phyloP scores from a whole-genome alignment of 305 asterid species.

The Plantago coronopus region DNA sequence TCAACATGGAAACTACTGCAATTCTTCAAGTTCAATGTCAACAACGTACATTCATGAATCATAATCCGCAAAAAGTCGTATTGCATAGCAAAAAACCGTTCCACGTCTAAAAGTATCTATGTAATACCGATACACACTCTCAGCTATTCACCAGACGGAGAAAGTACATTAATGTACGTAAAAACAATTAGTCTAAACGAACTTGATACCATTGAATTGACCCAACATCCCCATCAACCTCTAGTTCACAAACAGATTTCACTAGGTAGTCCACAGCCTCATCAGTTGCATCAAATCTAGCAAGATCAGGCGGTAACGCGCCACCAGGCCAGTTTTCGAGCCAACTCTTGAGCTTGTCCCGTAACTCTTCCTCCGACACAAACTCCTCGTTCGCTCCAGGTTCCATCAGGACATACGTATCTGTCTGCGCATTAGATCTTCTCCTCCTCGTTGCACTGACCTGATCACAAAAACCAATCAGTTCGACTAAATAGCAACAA shows the following conservation, averaged over 20 bases:
- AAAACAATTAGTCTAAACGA: conserved; percentile 41
- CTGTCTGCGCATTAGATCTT: conserved; percentile 54
- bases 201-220: conserved; percentile 91
- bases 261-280: conserved; percentile 65
- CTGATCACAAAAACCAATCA: conserved; percentile 22
- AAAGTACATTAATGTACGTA: too few species aligned
- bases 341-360: conserved; percentile 50
- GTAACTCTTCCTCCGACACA: conserved; percentile 61
- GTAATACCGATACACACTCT: too few species aligned
- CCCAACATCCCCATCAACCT: conserved; percentile 79
- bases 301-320: conserved; percentile 63
- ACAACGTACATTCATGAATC: too few species aligned
- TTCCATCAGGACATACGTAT: conserved; percentile 70
- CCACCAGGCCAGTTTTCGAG: conserved; percentile 68
- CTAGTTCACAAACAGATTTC: conserved; percentile 76
- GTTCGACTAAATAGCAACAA: neutral
- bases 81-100: too few species aligned
- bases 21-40: too few species aligned
- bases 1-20: too few species aligned
- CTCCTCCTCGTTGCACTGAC: conserved; percentile 57
- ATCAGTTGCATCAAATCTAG: conserved; percentile 53
- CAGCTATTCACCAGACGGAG: too few species aligned
- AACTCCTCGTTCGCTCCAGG: conserved; percentile 72
- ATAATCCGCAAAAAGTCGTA: too few species aligned
- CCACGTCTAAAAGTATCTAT: too few species aligned